phyloP scores from a whole-genome alignment of 352 stramenopile species.

The Pythium rishiriense region DNA sequence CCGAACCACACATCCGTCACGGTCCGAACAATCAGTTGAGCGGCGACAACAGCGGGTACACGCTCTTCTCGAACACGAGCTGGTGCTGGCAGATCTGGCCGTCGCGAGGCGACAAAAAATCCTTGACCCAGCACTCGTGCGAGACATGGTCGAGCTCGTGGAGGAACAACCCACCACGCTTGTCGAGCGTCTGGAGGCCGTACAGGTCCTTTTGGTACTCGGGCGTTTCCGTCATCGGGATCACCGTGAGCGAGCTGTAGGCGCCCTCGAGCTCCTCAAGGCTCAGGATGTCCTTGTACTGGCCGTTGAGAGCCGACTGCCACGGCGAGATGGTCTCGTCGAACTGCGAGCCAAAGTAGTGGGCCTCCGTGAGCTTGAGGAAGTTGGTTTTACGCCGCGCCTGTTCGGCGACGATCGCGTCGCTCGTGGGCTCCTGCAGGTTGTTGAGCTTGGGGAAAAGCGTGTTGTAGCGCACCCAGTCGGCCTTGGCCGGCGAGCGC shows the following conservation, averaged over 20 bases:
- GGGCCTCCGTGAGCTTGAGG: constrained; percentile 22
- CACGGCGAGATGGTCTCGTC: constrained; percentile 46
- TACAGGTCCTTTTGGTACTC: constrained; percentile 47
- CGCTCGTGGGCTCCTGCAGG: constrained; percentile 28
- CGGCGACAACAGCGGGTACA: constrained; percentile 22
- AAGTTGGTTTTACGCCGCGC: constrained; percentile 39
- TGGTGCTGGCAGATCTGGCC: constrained; percentile 31
- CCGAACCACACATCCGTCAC: no score
- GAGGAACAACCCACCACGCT: constrained; percentile 30
- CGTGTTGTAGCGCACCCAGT: constrained; percentile 33
- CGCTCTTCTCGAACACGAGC: constrained; percentile 36
- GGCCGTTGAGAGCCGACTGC: constrained; percentile 34
- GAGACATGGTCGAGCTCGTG: constrained; percentile 29
- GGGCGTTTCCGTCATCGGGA: constrained; percentile 37
- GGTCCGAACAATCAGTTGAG: constrained; percentile 21
- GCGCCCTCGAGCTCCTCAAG: constrained; percentile 28
- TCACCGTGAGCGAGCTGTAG: constrained; percentile 34
- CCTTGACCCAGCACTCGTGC: constrained; percentile 38
- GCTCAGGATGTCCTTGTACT: constrained; percentile 36
- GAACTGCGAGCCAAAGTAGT: constrained; percentile 39
- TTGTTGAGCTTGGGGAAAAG: constrained; percentile 42
- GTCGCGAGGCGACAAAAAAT: constrained; percentile 9
- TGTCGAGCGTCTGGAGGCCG: constrained; percentile 36
- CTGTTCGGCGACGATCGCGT: constrained; percentile 12
- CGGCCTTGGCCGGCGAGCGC: constrained; percentile 30